These are phyloP conservation scores for Volvariella surrecta DNA, from an alignment of 1,284 basidiomycete species.

Conservation along the genomic window DNA sequence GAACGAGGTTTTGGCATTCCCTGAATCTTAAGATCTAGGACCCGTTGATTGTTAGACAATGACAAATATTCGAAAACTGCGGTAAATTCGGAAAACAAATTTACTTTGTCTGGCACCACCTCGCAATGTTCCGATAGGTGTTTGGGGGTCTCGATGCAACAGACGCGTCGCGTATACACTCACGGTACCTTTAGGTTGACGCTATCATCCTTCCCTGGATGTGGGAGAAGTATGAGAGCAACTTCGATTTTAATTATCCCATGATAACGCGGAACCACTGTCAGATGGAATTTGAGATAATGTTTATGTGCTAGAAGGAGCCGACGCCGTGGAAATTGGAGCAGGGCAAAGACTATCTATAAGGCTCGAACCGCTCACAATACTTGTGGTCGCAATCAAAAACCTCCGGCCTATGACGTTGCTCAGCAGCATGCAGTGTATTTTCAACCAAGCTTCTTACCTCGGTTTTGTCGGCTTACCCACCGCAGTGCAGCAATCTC, in stretches of 20 bases:
- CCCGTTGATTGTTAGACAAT: too few species aligned
- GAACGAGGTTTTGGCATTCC: neutral
- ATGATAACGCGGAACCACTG: neutral
- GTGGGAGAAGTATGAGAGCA: constrained; percentile 11
- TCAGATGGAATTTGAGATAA: neutral
- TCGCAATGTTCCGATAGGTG: constrained; percentile 18
- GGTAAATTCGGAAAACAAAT: too few species aligned
- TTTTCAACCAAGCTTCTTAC: constrained; percentile 23
- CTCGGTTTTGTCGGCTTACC: constrained; percentile 77
- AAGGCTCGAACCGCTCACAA: constrained; percentile 70
- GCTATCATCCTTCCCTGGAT: constrained; percentile 16
- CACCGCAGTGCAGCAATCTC: constrained; percentile 93
- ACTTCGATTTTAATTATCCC: constrained; percentile 8
- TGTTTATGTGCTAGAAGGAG: neutral
- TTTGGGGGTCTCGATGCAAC: constrained; percentile 30
- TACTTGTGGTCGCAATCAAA: constrained; percentile 83
- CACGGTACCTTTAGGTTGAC: constrained; percentile 10
- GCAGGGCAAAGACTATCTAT: constrained; percentile 47
- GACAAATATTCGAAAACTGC: too few species aligned
- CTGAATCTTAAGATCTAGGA: neutral
- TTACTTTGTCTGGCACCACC: too few species aligned
- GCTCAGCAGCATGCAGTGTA: constrained; percentile 10
- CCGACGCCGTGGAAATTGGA: neutral
- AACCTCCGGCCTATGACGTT: constrained; percentile 64
- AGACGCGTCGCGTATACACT: constrained; percentile 31